These are phyloP conservation scores for Teunomyces stri DNA, from an alignment of 805 yeast genomes.

Conservation along the genomic window DNA sequence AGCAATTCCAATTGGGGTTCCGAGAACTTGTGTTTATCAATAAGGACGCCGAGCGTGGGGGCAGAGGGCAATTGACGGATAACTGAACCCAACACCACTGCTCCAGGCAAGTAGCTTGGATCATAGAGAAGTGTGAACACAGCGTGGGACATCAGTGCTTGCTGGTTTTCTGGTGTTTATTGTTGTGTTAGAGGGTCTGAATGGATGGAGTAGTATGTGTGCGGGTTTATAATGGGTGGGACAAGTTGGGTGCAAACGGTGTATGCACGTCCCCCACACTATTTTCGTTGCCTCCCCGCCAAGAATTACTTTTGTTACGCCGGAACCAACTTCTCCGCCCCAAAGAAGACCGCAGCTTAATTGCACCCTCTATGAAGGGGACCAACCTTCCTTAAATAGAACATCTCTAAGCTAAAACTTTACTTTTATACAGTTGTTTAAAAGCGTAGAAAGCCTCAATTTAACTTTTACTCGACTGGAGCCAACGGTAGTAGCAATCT, in stretches of 20 bases:
- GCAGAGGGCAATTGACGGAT: slow-evolving; percentile 10
- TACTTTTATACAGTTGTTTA: too few relatives aligned
- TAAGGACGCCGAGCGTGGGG: slow-evolving; percentile 27
- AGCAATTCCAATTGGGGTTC: slow-evolving; percentile 27
- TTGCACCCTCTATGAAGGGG: neutral
- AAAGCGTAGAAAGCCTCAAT: too few relatives aligned
- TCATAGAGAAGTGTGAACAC: slow-evolving; percentile 49
- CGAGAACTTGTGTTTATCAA: slow-evolving; percentile 28
- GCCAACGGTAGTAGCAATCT: too few relatives aligned
- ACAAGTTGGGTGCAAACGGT: slow-evolving; percentile 2
- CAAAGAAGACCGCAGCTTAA: neutral
- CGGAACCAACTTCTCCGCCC: too few relatives aligned
- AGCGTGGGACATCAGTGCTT: slow-evolving; percentile 24
- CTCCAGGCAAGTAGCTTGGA: slow-evolving; percentile 55
- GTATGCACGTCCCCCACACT: neutral
- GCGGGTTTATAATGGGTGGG: neutral
- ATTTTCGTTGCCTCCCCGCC: neutral
- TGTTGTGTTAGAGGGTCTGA: too few relatives aligned
- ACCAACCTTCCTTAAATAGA: too few relatives aligned
- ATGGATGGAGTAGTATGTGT: neutral
- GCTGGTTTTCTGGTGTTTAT: neutral
- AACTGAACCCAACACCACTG: slow-evolving; percentile 46
- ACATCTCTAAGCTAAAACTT: too few relatives aligned
- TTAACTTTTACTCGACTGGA: too few relatives aligned
- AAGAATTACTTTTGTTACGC: neutral